Percentiles rank a stretch among this genome's conserved stretches.
Conservation (phyloP, 371 early-diverging fungal species). For the Lichtheimia ornata region DNA sequence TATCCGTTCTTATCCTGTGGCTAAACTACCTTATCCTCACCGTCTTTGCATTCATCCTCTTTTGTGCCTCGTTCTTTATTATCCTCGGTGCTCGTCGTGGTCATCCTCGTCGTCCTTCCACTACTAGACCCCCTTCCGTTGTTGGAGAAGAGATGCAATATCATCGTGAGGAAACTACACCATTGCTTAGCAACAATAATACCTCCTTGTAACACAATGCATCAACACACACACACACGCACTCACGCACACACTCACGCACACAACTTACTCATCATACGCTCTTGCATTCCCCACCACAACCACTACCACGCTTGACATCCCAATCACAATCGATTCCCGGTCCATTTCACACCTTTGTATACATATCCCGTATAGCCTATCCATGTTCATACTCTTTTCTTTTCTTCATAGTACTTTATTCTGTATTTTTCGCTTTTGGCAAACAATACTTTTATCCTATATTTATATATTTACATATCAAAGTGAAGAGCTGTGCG, state of each 20-base stretch:
- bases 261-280: too few species aligned
- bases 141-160: slow-evolving; percentile 18
- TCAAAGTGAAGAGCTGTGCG: slow-evolving; percentile 13
- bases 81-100: slow-evolving; percentile 22
- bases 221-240: neutral
- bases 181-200: slow-evolving; percentile 16
- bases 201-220: slow-evolving; percentile 3
- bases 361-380: slow-evolving; percentile 12
- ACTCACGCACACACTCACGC: too few species aligned
- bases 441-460: slow-evolving; percentile 3
- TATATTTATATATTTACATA: neutral
- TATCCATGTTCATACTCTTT: slow-evolving; percentile 4
- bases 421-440: neutral
- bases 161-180: slow-evolving; percentile 22
- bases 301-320: too few species aligned
- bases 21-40: slow-evolving; percentile 30
- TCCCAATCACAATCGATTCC: too few species aligned
- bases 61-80: slow-evolving; percentile 37
- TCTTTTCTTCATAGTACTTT: slow-evolving; percentile 8
- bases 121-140: slow-evolving; percentile 4
- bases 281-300: too few species aligned
- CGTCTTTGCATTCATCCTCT: slow-evolving; percentile 30
- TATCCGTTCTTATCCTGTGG: slow-evolving; percentile 30
- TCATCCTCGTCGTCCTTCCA: neutral
- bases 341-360: neutral